Percentiles rank a stretch among this genome's conserved stretches.
These are phyloP conservation scores for Talaromyces funiculosus DNA, from an alignment of 2,329 filamentous ascomycete species.

Conservation along the genomic window DNA sequence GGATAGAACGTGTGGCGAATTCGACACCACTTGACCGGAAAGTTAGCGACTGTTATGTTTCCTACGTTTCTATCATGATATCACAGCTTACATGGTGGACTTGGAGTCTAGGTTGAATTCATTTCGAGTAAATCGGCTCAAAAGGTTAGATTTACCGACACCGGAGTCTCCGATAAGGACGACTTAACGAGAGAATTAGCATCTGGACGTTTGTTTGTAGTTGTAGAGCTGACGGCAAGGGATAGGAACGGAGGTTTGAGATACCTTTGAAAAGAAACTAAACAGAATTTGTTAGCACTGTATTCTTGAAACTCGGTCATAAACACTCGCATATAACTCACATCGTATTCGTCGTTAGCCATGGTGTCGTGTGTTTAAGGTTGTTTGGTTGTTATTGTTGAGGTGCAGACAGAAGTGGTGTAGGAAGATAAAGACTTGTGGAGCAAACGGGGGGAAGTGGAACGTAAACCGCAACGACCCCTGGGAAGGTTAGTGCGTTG, in stretches of 20 bases:
- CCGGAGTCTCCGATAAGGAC: constrained; percentile 99
- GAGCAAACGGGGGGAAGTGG: constrained; percentile 12
- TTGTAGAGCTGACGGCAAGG: constrained; percentile 17
- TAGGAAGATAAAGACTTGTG: constrained; percentile 6
- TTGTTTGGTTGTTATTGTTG: constrained; percentile 6
- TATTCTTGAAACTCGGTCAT: background rate
- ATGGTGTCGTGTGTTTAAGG: constrained; percentile 47
- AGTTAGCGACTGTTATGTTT: background rate
- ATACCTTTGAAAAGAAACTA: constrained; percentile 97
- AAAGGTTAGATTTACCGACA: constrained; percentile 98
- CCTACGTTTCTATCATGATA: background rate
- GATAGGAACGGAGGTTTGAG: constrained; percentile 22
- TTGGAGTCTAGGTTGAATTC: constrained; percentile 99
- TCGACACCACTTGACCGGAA: constrained; percentile 65
- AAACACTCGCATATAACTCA: constrained; percentile 48
- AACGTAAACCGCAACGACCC: constrained; percentile 1
- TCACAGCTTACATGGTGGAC: constrained; percentile 66
- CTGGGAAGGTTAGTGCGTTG: constrained; percentile 1
- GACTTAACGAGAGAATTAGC: constrained; percentile 50
- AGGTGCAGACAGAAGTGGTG: constrained; percentile 3
- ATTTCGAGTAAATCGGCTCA: constrained; percentile 98
- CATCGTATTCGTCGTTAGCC: constrained; percentile 99
- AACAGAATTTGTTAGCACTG: constrained; percentile 34
- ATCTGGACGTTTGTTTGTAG: constrained; percentile 15
- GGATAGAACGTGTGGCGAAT: constrained; percentile 96